A percentile compares a stretch with the other conserved stretches of the same genome.
Evolutionary conservation across 371 early-diverging fungal genomes (phyloP).

Genomic region (Mortierella sp.): DNA sequence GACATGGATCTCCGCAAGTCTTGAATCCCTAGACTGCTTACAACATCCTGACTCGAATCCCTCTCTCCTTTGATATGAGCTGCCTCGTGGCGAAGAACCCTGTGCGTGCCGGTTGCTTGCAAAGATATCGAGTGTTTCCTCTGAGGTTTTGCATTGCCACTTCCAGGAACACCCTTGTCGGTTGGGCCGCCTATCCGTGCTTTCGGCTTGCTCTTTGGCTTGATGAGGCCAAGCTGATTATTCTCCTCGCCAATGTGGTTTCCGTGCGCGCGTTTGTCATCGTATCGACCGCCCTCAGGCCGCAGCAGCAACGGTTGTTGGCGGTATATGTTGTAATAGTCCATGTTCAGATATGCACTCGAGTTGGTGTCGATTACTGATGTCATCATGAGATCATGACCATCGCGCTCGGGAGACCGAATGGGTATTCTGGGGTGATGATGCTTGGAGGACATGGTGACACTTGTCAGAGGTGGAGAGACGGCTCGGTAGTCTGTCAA

Average conservation of each 20-base stretch:
- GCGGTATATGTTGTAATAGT: conserved; percentile 34
- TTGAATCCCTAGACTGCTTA: conserved; percentile 8
- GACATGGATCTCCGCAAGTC: not conserved
- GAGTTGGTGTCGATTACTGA: conserved; percentile 20
- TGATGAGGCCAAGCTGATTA: no score
- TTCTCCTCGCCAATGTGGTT: no score
- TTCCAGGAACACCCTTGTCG: no score
- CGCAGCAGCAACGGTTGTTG: conserved; percentile 30
- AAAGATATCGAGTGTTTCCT: conserved; percentile 29
- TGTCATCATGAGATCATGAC: conserved; percentile 33
- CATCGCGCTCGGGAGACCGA: conserved; percentile 39
- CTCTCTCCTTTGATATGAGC: conserved; percentile 18
- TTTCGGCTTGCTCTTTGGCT: conserved; percentile 7
- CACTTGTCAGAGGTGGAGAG: conserved; percentile 7
- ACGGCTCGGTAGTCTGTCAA: conserved; percentile 3
- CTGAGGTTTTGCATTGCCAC: no score
- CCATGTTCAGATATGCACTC: conserved; percentile 38
- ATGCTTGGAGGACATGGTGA: conserved; percentile 25
- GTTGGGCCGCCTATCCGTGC: no score
- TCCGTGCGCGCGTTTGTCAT: conserved; percentile 12
- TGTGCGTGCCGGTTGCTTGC: conserved; percentile 22
- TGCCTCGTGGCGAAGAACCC: conserved; percentile 35
- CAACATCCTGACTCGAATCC: conserved; percentile 6
- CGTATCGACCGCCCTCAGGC: conserved; percentile 39
- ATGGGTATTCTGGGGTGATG: conserved; percentile 27